Base-by-base conservation (phyloP, 257 asterid species). In the Ajuga chamaepitys region DNA sequence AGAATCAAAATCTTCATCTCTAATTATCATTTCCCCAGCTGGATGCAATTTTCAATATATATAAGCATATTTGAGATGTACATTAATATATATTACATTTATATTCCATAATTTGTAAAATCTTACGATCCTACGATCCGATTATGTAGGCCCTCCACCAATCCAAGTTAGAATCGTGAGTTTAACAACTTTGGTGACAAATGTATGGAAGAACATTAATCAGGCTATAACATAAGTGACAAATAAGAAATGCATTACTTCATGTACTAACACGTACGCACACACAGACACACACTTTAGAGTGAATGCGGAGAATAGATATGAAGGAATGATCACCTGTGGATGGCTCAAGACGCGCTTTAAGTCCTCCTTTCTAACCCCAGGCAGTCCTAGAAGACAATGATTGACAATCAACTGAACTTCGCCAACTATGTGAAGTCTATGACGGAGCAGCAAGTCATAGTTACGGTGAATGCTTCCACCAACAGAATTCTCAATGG, bases 361-460 rank as follows among this genome's bases (percentile, higher is more conserved):
- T 51, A 94, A 68, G 41, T 90, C 97, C 80, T 86, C 95, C 76
- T 69, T 85, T 76, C 80, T 74, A 21, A 88, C 87, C 16, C 99
- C 99, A 17, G 89, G 95, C 77, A 94, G 61, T 28, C 93, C 97
- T 22, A 94, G 79, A 71, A 94, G 96, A 76, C 96, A 90, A 70
- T 94, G 99, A 72, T 82, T 85, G 52, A 94, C 87, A 17, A 67
- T 76, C 80, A 88, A 60, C 78, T 83, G 78, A 65, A 94, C 96
- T 82, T 94, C 99, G 22, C 99, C 99, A 25, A 88, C 97, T 55
- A 94, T 94, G 72, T 88, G 95, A 73, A 94, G 90, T 80, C 99
- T 77, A 73, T 90, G 97, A 24, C 81, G 82, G 71, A 94, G 96
- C 70, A 90, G 88, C 74, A 86, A 76, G 74, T 94, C 99, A 41